phyloP scores from a whole-genome alignment of 495 filamentous ascomycete genomes.

The Penicillium atrosanguineum region DNA sequence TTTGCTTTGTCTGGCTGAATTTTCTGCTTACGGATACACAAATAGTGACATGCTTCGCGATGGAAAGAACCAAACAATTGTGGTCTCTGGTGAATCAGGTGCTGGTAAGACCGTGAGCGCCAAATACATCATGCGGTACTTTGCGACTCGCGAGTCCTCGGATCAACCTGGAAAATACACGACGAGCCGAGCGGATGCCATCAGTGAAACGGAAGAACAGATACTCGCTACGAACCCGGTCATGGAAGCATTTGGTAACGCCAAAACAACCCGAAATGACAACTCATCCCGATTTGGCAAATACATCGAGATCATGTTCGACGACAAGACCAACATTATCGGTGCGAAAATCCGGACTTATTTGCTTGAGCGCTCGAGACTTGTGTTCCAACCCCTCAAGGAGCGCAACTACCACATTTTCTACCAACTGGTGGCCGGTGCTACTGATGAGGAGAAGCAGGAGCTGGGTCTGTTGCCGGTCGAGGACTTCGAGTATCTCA shows the following conservation, averaged over 20 bases:
- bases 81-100: slow-evolving; percentile 97
- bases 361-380: slow-evolving; percentile 87
- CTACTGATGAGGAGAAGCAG: slow-evolving; percentile 78
- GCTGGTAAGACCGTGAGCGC: slow-evolving; percentile 98
- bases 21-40: neutral
- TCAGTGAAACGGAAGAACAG: slow-evolving; percentile 98
- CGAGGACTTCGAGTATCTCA: slow-evolving; percentile 93
- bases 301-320: slow-evolving; percentile 99
- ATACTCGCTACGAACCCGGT: slow-evolving; percentile 98
- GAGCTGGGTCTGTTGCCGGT: slow-evolving; percentile 73
- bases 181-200: slow-evolving; percentile 77
- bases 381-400: slow-evolving; percentile 98
- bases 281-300: slow-evolving; percentile 99
- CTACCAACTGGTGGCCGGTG: slow-evolving; percentile 95
- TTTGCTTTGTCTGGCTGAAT: neutral
- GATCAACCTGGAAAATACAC: slow-evolving; percentile 78
- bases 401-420: slow-evolving; percentile 99
- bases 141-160: slow-evolving; percentile 93
- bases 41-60: slow-evolving; percentile 94
- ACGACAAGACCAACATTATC: slow-evolving; percentile 92
- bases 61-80: slow-evolving; percentile 94
- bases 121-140: slow-evolving; percentile 99
- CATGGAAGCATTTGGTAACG: slow-evolving; percentile 99
- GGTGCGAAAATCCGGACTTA: slow-evolving; percentile 97
- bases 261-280: slow-evolving; percentile 98